Percentiles rank a stretch among this genome's conserved stretches.
Conservation (phyloP, 192 early-diverging fungal species). For the Coemansia sp. region DNA sequence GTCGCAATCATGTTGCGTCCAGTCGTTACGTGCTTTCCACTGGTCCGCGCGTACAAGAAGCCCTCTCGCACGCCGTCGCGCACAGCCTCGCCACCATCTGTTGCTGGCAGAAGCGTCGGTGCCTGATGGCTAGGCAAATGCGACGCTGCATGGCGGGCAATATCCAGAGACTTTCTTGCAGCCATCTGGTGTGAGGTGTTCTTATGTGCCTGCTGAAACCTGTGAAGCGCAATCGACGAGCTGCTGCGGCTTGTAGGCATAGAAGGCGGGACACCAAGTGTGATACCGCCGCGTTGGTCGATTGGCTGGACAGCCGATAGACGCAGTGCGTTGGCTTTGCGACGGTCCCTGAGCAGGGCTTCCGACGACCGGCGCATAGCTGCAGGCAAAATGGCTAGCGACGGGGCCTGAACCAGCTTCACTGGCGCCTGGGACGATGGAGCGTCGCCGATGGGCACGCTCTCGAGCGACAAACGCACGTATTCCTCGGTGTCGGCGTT, state of each 20-base stretch:
- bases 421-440: conserved; percentile 22
- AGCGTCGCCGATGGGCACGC: conserved; percentile 2
- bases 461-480: conserved; percentile 44
- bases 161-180: background rate
- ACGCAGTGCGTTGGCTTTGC: conserved; percentile 22
- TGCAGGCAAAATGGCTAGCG: conserved; percentile 1
- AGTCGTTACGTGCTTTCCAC: conserved; percentile 6
- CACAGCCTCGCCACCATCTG: background rate
- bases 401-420: conserved; percentile 11
- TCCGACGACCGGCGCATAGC: conserved; percentile 5
- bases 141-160: background rate
- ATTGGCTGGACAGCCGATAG: conserved; percentile 28
- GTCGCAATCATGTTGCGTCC: conserved; percentile 27
- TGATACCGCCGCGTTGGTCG: conserved; percentile 10
- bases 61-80: conserved; percentile 43
- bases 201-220: background rate
- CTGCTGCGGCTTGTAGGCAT: conserved; percentile 1
- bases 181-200: background rate
- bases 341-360: conserved; percentile 2
- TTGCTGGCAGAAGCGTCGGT: background rate
- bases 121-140: background rate
- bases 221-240: background rate
- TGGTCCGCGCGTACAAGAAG: conserved; percentile 32
- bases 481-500: conserved; percentile 29
- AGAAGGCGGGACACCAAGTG: background rate